These are phyloP conservation scores for Coemansia sp. DNA, from an alignment of 192 early-diverging fungal genomes.

Conservation along the genomic window DNA sequence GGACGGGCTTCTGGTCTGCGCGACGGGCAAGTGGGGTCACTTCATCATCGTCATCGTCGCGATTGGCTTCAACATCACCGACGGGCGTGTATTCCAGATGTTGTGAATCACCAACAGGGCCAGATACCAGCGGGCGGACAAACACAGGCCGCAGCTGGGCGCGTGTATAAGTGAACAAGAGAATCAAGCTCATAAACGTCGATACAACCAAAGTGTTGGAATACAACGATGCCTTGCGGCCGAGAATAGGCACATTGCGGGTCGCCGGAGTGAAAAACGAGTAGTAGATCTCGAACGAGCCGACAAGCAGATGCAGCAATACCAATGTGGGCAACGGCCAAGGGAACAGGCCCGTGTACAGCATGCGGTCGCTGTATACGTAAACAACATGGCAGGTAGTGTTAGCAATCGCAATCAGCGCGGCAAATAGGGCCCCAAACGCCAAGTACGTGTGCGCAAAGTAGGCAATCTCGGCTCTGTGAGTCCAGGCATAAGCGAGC, in stretches of 20 bases:
- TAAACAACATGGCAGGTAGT: neutral
- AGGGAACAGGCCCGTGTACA: conserved; percentile 25
- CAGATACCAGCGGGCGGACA: neutral
- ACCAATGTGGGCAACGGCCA: conserved; percentile 15
- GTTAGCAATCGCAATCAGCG: neutral
- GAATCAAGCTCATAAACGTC: neutral
- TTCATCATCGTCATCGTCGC: neutral
- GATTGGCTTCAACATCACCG: neutral
- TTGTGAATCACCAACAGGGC: neutral
- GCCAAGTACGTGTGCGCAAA: neutral
- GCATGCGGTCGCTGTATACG: conserved; percentile 11
- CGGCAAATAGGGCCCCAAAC: neutral
- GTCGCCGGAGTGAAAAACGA: conserved; percentile 28
- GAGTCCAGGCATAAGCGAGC: neutral
- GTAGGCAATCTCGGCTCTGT: neutral
- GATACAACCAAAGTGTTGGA: conserved; percentile 14
- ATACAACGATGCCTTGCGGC: conserved; percentile 13
- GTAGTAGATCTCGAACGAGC: conserved; percentile 21
- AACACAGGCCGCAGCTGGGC: conserved; percentile 36
- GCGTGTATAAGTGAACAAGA: neutral
- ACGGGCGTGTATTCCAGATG: neutral
- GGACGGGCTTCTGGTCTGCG: conserved; percentile 7
- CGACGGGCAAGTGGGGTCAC: conserved; percentile 27
- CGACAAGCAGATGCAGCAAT: conserved; percentile 1
- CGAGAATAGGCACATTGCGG: conserved; percentile 12